Conservation (phyloP, 225 moss, liverwort and hornwort species). For the Climacium dendroides region DNA sequence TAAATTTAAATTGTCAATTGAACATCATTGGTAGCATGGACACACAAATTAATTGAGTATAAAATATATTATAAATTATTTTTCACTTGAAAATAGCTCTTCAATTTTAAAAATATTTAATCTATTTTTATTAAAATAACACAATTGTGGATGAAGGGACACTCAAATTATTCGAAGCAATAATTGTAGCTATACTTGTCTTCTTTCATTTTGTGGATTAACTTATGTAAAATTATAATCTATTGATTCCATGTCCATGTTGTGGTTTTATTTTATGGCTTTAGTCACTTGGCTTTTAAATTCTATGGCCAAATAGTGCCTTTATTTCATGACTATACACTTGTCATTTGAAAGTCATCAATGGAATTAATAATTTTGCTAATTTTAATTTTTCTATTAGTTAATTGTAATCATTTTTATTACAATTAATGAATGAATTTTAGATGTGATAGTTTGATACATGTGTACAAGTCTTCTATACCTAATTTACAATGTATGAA, state of each 20-base stretch:
- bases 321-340: no score
- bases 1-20: no score
- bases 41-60: no score
- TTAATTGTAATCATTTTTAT: not conserved
- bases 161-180: no score
- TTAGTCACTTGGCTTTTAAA: not conserved
- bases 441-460: not conserved
- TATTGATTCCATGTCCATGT: not conserved
- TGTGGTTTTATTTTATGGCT: not conserved
- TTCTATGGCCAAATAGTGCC: not conserved
- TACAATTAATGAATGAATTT: not conserved
- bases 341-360: no score
- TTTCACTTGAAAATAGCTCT: no score
- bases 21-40: no score
- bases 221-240: accelerated
- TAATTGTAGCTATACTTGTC: not conserved
- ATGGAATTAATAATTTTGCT: not conserved
- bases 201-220: not conserved
- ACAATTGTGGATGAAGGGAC: no score
- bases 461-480: not conserved
- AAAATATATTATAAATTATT: not conserved
- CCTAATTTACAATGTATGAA: not conserved
- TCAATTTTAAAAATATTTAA: no score
- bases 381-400: not conserved
- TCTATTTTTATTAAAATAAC: not conserved